These are phyloP conservation scores for Panicum hallii DNA, from an alignment of 202 grass and related monocot genomes.

Conservation along the genomic window DNA sequence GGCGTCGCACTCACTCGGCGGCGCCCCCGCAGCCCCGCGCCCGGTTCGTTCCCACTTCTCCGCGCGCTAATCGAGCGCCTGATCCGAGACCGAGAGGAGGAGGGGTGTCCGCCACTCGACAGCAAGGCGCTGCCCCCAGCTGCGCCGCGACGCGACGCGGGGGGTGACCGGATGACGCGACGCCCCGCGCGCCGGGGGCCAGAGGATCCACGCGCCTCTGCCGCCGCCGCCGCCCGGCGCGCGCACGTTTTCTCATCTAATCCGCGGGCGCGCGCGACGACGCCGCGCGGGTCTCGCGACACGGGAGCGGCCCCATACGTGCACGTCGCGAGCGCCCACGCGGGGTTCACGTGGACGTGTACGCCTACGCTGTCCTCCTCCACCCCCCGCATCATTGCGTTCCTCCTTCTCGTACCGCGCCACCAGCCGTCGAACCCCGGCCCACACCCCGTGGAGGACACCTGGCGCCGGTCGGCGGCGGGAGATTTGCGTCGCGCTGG, in stretches of 20 bases:
- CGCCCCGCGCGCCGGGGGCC: not conserved
- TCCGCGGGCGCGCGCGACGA: no score
- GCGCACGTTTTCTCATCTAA: not conserved
- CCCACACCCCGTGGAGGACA: not conserved
- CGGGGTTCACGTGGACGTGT: constrained; percentile 50
- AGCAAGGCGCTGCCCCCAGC: not conserved
- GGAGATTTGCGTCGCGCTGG: constrained; percentile 35
- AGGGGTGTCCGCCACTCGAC: not conserved
- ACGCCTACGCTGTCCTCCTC: not conserved
- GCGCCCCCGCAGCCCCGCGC: not conserved
- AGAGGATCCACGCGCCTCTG: not conserved
- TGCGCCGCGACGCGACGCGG: not conserved
- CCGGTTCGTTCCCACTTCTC: constrained; percentile 27
- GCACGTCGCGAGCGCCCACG: constrained; percentile 36
- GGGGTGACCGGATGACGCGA: not conserved
- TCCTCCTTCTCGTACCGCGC: not conserved
- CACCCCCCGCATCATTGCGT: constrained; percentile 9
- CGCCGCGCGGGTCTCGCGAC: not conserved
- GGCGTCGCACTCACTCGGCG: not conserved
- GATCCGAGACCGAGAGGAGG: not conserved
- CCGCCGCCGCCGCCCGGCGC: not conserved
- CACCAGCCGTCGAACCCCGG: not conserved
- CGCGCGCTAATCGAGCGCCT: not conserved
- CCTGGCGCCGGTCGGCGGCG: constrained; percentile 30
- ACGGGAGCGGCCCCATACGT: not conserved